Base-by-base conservation (phyloP, 2,329 filamentous ascomycete species). In the Paradendryphiella salina region DNA sequence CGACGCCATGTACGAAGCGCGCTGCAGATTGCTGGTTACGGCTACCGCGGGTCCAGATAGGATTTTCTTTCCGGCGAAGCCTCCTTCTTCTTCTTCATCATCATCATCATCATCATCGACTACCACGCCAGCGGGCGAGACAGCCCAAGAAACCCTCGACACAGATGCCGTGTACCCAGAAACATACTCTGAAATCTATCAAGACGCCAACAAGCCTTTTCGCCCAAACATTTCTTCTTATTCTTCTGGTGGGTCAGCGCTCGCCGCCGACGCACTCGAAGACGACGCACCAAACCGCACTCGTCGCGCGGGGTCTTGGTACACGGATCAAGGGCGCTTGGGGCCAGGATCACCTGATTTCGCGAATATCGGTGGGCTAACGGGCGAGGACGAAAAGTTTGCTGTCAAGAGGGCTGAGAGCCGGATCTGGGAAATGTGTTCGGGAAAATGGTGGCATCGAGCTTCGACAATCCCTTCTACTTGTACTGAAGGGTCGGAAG, bases 371-470 rank as follows among this genome's bases (percentile, higher is more conserved):
- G 76, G 79, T 9, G 84, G 82, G 0, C 88, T 93, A 63, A 92
- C 87, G 0, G 89, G 89, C 10, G 87, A 92, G 67, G 89, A 93
- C 69, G 89, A 93, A 70, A 79, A 84, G 10, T 94, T 94, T 67
- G 89, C 89, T 0, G 92, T 90, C 61, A 89, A 89, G 71, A 80
- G 89, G 18, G 89, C 89, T 1, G 79, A 84, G 35, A 89, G 86
- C 58, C 77, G 89, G n/a, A 75, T 94, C 3, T 94, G 88, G 89
- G 88, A 94, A 73, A 84, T 94, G 67, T 93, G 88, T 70, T 84
- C 87, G 14, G 78, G 77, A 31, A 77, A 81, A 54, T 93, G 89
- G 89, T 89, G 90, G 75, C 79, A 79, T 2, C 75, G 87, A 78
- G 61, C 87, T 86, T 4, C 64, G 88, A 79, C 80, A 78, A 60